These are phyloP conservation scores for Penicillium sumatraense DNA, from an alignment of 2,329 filamentous ascomycete genomes.

Conservation along the genomic window DNA sequence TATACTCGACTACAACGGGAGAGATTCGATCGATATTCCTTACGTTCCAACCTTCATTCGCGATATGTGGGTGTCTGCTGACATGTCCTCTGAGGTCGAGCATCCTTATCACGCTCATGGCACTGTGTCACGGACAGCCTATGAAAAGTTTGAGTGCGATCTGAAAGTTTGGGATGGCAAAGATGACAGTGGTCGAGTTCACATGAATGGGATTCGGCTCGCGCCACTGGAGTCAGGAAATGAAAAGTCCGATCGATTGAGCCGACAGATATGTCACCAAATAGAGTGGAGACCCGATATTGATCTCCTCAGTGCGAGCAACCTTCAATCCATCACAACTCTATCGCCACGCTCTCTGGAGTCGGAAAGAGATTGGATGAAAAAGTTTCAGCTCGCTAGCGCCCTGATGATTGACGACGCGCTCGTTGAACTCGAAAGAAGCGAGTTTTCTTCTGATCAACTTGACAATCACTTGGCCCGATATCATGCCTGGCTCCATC, in stretches of 20 bases:
- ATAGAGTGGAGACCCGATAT: neutral
- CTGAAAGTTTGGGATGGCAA: neutral
- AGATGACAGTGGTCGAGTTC: neutral
- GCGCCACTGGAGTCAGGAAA: slow-evolving; percentile 16
- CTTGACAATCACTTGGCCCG: neutral
- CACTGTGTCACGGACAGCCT: neutral
- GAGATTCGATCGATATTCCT: neutral
- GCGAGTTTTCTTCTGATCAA: neutral
- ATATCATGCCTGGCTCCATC: neutral
- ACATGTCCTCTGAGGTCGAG: neutral
- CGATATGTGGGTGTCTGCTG: neutral
- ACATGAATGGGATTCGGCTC: neutral
- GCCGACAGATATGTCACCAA: neutral
- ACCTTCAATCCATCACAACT: neutral
- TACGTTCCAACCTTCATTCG: neutral
- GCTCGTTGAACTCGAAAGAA: neutral
- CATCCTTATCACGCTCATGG: neutral
- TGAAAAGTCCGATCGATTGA: neutral
- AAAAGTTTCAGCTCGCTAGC: neutral
- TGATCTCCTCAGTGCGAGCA: neutral
- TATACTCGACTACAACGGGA: neutral
- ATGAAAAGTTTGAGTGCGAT: neutral
- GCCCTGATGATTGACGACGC: neutral
- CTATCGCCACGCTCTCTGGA: neutral
- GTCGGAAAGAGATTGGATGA: neutral